phyloP scores from a whole-genome alignment of 2,329 filamentous ascomycete genomes.

The Fusarium circinatum region DNA sequence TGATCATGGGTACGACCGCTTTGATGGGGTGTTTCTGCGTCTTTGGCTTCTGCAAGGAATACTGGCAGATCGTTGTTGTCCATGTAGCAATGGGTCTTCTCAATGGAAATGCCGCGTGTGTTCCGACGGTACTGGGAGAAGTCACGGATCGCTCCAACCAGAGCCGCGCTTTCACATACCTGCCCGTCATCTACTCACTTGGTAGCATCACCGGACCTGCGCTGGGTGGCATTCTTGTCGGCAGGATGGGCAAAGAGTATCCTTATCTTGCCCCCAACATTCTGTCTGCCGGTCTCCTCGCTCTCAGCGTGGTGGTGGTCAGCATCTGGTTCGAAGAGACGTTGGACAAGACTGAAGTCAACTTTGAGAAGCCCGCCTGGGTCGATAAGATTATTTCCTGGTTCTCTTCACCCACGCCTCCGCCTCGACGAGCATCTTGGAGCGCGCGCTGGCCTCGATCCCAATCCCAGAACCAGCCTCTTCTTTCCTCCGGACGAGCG shows the following conservation, averaged over 20 bases:
- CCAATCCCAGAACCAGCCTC: conserved; percentile 41
- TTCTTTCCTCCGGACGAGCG: conserved; percentile 41
- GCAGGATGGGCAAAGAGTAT: conserved; percentile 68
- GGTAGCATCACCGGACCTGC: conserved; percentile 93
- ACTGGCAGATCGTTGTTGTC: conserved; percentile 86
- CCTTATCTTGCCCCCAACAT: conserved; percentile 90
- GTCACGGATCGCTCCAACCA: conserved; percentile 96
- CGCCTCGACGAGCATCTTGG: conserved; percentile 50
- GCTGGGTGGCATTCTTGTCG: conserved; percentile 85
- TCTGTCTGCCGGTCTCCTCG: conserved; percentile 76
- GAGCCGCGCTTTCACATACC: conserved; percentile 90
- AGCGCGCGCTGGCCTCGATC: conserved; percentile 52
- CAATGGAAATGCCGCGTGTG: conserved; percentile 94
- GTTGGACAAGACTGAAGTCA: conserved; percentile 48
- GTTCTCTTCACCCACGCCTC: conserved; percentile 33
- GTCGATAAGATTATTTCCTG: conserved; percentile 46
- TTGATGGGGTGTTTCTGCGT: conserved; percentile 83
- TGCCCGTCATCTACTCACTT: conserved; percentile 95
- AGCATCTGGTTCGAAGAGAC: conserved; percentile 90
- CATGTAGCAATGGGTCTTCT: conserved; percentile 92
- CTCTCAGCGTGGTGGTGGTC: conserved; percentile 77
- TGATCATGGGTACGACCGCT: conserved; percentile 82
- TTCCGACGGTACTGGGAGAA: conserved; percentile 93
- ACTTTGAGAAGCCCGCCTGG: conserved; percentile 49
- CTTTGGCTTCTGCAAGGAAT: conserved; percentile 86